Base-by-base conservation (phyloP, 495 filamentous ascomycete genomes). In the Mycothermus thermophilus region DNA sequence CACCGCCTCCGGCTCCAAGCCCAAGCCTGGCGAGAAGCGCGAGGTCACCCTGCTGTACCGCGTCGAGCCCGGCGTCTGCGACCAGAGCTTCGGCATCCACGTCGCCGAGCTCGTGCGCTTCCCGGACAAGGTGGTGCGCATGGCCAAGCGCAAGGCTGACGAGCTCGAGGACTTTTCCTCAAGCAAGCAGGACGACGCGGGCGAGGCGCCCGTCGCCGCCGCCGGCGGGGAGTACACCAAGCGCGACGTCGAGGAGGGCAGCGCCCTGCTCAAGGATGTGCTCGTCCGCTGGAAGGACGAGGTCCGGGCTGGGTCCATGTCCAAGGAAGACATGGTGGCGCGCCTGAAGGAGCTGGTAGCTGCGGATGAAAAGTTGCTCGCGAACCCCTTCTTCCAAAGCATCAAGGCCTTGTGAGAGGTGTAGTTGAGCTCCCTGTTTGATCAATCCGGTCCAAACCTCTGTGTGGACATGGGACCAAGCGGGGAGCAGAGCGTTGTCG, bases 21-120 rank as follows among this genome's bases (percentile, higher is more conserved):
- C 19, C 47, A 46, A n/a, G 40, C 35, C 20, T 14, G 44, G 54
- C 12, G 68, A 75, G 37, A 75, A 79, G 43, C 66, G 84, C 17
- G 85, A 96, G 60, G 90, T 97, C 26, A 97, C 90, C 1, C 71
- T 97, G 3, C 74, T 97, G 1, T 97, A 97, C 63, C 93, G 92
- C 54, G 86, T 97, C 27, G 82, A 87, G 44, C 82, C 84, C 4
- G 92, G 90, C 24, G 78, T 96, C 45, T 93, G 85, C 62, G 90
- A 99, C 53, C 90, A 97, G 56, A 83, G 77, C 24, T 97, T 97
- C 58, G 90, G 90, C 46, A 97, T 97, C 52, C 90, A 97, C 55
- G 90, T 99, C 9, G 90, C 90, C 8, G 90, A 99, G 62, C 73
- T 99, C 1, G 90, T 99, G 7, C 74, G 87, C n/a, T 99, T 99